phyloP scores from a whole-genome alignment of 768 basidiomycete species.

The Lentinula edodes region DNA sequence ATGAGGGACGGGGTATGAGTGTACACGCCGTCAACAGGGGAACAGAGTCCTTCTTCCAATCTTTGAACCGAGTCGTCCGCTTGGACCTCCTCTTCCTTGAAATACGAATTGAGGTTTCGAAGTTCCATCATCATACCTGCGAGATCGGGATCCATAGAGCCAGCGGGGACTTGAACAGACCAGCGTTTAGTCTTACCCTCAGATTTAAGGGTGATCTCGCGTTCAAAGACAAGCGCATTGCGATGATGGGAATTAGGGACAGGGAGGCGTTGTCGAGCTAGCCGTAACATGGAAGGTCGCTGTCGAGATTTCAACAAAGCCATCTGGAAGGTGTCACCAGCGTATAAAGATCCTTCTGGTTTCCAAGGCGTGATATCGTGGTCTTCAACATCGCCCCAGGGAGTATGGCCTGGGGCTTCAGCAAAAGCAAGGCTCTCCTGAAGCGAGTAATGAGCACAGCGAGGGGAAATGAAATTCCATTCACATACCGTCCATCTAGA shows the following conservation, averaged over 20 bases:
- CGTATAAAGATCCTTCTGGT: conserved; percentile 34
- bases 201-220: conserved; percentile 24
- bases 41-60: background rate
- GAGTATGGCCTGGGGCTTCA: conserved; percentile 32
- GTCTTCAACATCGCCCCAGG: conserved; percentile 27
- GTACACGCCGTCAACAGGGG: conserved; percentile 12
- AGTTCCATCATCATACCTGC: conserved; percentile 35
- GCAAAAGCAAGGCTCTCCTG: conserved; percentile 22
- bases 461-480: background rate
- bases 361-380: conserved; percentile 21
- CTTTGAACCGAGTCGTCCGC: background rate
- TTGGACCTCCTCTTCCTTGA: conserved; percentile 20
- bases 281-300: background rate
- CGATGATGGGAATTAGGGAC: conserved; percentile 11
- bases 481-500: conserved; percentile 34
- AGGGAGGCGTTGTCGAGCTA: conserved; percentile 10
- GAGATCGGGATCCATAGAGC: conserved; percentile 31
- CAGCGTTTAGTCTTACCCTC: conserved; percentile 23
- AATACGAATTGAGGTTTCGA: conserved; percentile 32
- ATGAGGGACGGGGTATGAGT: conserved; percentile 31
- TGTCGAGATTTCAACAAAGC: conserved; percentile 13
- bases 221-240: conserved; percentile 29
- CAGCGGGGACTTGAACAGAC: conserved; percentile 27
- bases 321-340: conserved; percentile 24
- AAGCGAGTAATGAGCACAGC: background rate